These are phyloP conservation scores for Flaveria linearis DNA, from an alignment of 129 eudicot species.

Conservation along the genomic window DNA sequence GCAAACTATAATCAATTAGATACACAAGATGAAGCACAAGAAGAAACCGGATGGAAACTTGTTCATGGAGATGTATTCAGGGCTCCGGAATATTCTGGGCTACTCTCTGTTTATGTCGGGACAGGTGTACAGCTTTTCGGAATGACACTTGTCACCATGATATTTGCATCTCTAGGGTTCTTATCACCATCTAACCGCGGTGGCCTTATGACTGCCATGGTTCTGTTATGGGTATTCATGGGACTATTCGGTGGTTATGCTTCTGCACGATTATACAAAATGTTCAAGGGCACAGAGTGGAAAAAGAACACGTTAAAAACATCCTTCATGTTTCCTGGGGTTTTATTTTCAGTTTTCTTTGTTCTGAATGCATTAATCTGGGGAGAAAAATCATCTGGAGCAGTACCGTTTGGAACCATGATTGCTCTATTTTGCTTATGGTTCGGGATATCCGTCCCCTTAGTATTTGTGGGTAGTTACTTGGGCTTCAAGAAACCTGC, in stretches of 20 bases:
- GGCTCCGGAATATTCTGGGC: conserved; percentile 62
- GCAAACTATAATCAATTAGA: conserved; percentile 73
- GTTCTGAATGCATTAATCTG: conserved; percentile 83
- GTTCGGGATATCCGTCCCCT: conserved; percentile 97
- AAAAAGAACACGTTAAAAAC: conserved; percentile 80
- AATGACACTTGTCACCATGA: conserved; percentile 94
- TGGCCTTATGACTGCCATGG: conserved; percentile 96
- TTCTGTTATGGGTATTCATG: conserved; percentile 92
- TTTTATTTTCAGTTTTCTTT: conserved; percentile 69
- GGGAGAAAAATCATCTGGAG: conserved; percentile 95
- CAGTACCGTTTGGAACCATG: conserved; percentile 94
- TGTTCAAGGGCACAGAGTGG: conserved; percentile 95
- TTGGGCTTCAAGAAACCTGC: conserved; percentile 88
- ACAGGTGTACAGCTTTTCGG: conserved; percentile 82
- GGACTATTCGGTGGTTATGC: conserved; percentile 86
- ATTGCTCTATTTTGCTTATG: conserved; percentile 80
- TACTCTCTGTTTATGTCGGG: conserved; percentile 79
- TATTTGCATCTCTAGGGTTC: conserved; percentile 84
- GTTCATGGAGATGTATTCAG: conserved; percentile 78
- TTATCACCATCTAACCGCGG: conserved; percentile 93
- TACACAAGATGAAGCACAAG: conserved; percentile 92
- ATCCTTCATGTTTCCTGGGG: conserved; percentile 86
- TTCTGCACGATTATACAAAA: conserved; percentile 81
- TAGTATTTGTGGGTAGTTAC: conserved; percentile 90
- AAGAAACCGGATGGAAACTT: conserved; percentile 98